Percentiles rank a stretch among this genome's conserved stretches.
These are phyloP conservation scores for Arabidopsis hybrid DNA, from an alignment of 441 rosid species.

Conservation along the genomic window DNA sequence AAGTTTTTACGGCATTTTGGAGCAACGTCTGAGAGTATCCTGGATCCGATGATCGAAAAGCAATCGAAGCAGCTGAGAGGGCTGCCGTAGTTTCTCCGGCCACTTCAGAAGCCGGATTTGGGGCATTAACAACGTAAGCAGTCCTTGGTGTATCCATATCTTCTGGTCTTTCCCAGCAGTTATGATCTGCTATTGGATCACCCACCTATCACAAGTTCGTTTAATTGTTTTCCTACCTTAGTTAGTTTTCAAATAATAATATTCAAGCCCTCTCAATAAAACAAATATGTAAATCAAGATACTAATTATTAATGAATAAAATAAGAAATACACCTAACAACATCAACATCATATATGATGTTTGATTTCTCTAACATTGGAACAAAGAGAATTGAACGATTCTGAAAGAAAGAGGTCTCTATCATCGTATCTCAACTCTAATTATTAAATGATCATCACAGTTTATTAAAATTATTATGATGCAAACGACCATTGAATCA, in stretches of 20 bases:
- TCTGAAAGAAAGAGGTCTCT: conserved; percentile 8
- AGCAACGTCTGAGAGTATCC: conserved; percentile 78
- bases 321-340: background rate
- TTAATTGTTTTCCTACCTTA: conserved; percentile 14
- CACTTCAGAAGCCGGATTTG: conserved; percentile 87
- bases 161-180: conserved; percentile 96
- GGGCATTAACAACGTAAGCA: conserved; percentile 81
- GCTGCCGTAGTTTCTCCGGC: conserved; percentile 95
- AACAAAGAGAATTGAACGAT: conserved; percentile 18
- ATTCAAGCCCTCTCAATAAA: conserved; percentile 1
- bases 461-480: background rate
- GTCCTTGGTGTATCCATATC: conserved; percentile 93
- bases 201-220: conserved; percentile 67
- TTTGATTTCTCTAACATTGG: background rate
- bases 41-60: conserved; percentile 76
- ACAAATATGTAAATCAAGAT: background rate
- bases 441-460: conserved; percentile 24
- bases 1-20: conserved; percentile 62
- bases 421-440: conserved; percentile 18
- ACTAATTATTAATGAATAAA: conserved; percentile 2
- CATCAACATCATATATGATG: conserved; percentile 26
- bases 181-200: conserved; percentile 80
- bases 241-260: background rate
- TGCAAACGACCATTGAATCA: conserved; percentile 19
- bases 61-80: conserved; percentile 86